These are phyloP conservation scores for Beauveria caledonica DNA, from an alignment of 2,329 filamentous ascomycete genomes.

Conservation along the genomic window DNA sequence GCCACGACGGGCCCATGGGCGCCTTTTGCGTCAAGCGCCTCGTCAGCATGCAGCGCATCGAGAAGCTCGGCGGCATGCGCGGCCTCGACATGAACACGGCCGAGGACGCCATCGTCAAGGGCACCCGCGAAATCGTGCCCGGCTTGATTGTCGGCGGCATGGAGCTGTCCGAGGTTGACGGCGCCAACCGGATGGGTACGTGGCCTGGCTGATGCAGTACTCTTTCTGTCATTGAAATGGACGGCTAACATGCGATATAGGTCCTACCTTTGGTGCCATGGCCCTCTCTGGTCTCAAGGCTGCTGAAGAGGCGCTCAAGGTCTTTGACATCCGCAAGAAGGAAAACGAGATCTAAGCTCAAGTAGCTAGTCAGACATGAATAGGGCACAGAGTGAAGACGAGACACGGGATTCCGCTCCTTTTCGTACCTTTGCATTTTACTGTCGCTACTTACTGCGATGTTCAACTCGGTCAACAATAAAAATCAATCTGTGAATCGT, in stretches of 20 bases:
- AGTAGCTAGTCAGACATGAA: neutral
- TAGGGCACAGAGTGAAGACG: neutral
- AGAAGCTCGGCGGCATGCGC: constrained; percentile 84
- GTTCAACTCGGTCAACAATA: neutral
- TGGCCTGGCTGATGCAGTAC: neutral
- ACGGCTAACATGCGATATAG: constrained; percentile 17
- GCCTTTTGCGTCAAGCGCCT: constrained; percentile 88
- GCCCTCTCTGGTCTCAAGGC: constrained; percentile 81
- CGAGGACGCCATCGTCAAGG: constrained; percentile 90
- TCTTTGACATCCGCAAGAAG: constrained; percentile 70
- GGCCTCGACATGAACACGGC: constrained; percentile 87
- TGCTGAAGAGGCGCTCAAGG: constrained; percentile 72
- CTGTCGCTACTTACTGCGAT: constrained; percentile 1
- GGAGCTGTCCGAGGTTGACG: constrained; percentile 86
- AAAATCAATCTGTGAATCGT: neutral
- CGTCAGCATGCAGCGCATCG: constrained; percentile 76
- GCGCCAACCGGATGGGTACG: constrained; percentile 78
- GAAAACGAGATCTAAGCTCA: constrained; percentile 57
- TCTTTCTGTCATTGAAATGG: constrained; percentile 33
- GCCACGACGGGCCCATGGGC: constrained; percentile 84
- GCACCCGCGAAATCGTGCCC: constrained; percentile 78
- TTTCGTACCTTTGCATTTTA: neutral
- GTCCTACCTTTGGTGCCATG: constrained; percentile 84
- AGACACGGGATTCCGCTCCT: neutral
- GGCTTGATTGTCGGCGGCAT: constrained; percentile 91